Evolutionary conservation across 768 basidiomycete species (phyloP).

Genomic region (Hebeloma cylindrosporum): DNA sequence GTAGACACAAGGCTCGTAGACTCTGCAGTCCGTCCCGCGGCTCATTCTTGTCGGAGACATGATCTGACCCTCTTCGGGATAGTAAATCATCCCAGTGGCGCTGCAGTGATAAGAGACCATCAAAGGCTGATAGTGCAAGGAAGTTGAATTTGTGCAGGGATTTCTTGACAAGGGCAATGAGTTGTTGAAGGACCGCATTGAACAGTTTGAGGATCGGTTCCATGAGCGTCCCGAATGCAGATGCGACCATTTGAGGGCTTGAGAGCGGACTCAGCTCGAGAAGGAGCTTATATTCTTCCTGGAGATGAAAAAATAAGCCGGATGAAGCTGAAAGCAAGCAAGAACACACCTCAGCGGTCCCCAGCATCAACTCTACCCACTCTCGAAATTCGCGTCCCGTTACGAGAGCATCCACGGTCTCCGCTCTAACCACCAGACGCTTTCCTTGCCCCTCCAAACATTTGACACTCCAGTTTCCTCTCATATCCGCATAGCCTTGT

Average conservation of each 20-base stretch:
- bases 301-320: not conserved
- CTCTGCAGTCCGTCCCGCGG: constrained; percentile 67
- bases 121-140: constrained; percentile 73
- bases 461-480: constrained; percentile 74
- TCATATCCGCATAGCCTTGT: constrained; percentile 83
- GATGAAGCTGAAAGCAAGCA: not conserved
- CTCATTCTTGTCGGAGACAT: constrained; percentile 56
- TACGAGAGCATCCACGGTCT: constrained; percentile 61
- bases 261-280: constrained; percentile 63
- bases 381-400: constrained; percentile 71
- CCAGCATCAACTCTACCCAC: constrained; percentile 67
- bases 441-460: constrained; percentile 73
- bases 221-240: constrained; percentile 62
- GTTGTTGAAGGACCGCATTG: constrained; percentile 59
- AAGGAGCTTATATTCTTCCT: constrained; percentile 72
- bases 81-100: constrained; percentile 68
- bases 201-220: constrained; percentile 66
- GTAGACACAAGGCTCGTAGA: constrained; percentile 66
- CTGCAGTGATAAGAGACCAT: constrained; percentile 55
- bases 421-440: constrained; percentile 67
- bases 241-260: constrained; percentile 45
- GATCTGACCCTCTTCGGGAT: constrained; percentile 46
- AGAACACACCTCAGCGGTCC: constrained; percentile 59
- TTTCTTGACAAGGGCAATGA: constrained; percentile 69
- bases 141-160: constrained; percentile 78